Evolutionary conservation across 768 basidiomycete species (phyloP).

Genomic region (Trametes coccinea): DNA sequence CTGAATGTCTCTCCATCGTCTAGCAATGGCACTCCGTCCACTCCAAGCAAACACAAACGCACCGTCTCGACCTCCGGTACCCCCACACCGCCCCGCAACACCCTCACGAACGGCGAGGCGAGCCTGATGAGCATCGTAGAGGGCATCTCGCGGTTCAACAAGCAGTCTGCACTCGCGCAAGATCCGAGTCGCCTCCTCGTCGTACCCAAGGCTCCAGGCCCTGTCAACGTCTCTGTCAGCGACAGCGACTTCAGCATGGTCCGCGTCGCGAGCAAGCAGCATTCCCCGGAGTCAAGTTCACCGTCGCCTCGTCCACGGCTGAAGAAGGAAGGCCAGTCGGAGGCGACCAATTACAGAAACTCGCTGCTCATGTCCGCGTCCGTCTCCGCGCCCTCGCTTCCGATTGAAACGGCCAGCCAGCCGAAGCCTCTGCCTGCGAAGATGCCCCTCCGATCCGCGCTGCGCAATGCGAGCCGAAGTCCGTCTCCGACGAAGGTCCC

Average conservation of each 20-base stretch:
- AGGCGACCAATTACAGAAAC: constrained; percentile 14
- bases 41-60: constrained; percentile 17
- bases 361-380: constrained; percentile 20
- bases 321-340: neutral
- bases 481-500: constrained; percentile 25
- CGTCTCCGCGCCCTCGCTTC: constrained; percentile 22
- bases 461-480: constrained; percentile 44
- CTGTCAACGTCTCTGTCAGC: constrained; percentile 31
- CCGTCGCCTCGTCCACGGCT: neutral
- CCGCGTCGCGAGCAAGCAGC: neutral
- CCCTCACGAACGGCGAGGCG: constrained; percentile 21
- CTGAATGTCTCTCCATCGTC: constrained; percentile 13
- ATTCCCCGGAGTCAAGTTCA: neutral
- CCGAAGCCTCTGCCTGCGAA: constrained; percentile 36
- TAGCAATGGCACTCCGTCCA: neutral
- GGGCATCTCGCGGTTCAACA: constrained; percentile 49
- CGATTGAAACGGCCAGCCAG: constrained; percentile 5
- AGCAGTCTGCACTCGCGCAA: constrained; percentile 29
- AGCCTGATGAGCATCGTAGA: constrained; percentile 74
- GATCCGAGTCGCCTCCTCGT: constrained; percentile 37
- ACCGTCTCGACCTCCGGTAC: constrained; percentile 11
- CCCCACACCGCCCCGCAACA: constrained; percentile 3
- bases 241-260: constrained; percentile 1
- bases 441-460: constrained; percentile 60
- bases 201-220: constrained; percentile 49